These are phyloP conservation scores for Capsicum pubescens DNA, from an alignment of 257 asterid genomes.

Conservation along the genomic window DNA sequence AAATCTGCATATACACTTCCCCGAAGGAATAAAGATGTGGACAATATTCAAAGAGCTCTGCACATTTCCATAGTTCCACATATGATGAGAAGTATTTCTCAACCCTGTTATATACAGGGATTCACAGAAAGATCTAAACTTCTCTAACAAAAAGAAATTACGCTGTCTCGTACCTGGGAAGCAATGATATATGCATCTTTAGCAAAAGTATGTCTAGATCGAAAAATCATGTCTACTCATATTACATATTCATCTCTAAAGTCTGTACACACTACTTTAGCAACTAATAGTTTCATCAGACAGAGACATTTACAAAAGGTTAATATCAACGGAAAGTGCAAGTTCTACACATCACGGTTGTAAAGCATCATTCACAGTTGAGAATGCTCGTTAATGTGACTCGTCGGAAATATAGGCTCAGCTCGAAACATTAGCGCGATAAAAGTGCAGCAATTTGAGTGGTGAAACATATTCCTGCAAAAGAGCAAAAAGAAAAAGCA, in stretches of 20 bases:
- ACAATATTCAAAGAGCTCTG: not conserved
- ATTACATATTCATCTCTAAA: constrained; percentile 15
- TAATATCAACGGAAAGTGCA: constrained; percentile 10
- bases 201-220: not conserved
- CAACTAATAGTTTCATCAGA: constrained; percentile 25
- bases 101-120: not conserved
- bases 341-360: constrained; percentile 32
- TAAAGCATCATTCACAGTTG: constrained; percentile 23
- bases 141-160: not conserved
- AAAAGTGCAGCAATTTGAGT: constrained; percentile 71
- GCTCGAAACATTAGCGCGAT: constrained; percentile 54
- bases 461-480: constrained; percentile 62
- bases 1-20: too few relatives aligned
- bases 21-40: too few relatives aligned
- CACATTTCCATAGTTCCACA: not conserved
- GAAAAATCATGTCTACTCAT: not conserved
- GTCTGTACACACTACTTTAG: not conserved
- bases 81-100: not conserved
- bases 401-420: constrained; percentile 31
- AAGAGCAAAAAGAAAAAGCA: constrained; percentile 27
- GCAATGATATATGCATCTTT: not conserved
- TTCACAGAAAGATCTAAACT: not conserved
- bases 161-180: not conserved
- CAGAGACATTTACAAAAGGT: constrained; percentile 35
- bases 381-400: constrained; percentile 18